phyloP scores from a whole-genome alignment of 345 rosid genomes.

The Durio zibethinus region DNA sequence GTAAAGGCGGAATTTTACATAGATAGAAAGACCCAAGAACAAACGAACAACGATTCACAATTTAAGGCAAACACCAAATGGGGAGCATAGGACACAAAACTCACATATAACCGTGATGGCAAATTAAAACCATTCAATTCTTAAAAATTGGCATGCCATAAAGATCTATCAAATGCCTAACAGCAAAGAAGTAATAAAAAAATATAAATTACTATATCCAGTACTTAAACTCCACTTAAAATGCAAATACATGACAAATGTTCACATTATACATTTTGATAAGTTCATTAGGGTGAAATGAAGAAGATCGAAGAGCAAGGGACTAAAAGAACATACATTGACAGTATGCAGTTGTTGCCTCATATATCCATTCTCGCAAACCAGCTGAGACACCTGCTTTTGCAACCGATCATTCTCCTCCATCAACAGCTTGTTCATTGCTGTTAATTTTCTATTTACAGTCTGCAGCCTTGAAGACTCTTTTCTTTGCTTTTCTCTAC shows the following conservation, averaged over 20 bases:
- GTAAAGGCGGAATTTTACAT: not conserved
- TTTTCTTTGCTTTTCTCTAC: slow-evolving; percentile 98
- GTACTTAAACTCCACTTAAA: not conserved
- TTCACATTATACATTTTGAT: not conserved
- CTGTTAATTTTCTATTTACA: slow-evolving; percentile 86
- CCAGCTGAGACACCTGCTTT: slow-evolving; percentile 97
- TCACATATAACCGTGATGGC: not conserved
- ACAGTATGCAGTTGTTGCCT: slow-evolving; percentile 86
- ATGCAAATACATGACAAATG: not conserved
- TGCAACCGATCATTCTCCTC: slow-evolving; percentile 98
- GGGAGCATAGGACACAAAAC: not conserved
- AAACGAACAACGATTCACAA: not conserved
- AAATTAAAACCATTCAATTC: not conserved
- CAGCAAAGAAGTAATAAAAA: not conserved
- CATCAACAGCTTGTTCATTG: slow-evolving; percentile 98
- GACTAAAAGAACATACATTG: slow-evolving; percentile 21
- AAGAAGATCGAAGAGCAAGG: slow-evolving; percentile 1
- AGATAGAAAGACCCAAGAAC: not conserved
- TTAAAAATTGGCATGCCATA: not conserved
- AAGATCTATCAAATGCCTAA: not conserved
- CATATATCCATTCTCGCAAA: slow-evolving; percentile 86
- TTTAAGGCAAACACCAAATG: not conserved
- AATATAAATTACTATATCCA: not conserved
- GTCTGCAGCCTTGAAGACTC: slow-evolving; percentile 94
- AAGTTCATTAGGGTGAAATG: not conserved